Percentiles rank a stretch among this genome's conserved stretches.
Evolutionary conservation across 1,284 basidiomycete genomes (phyloP).

Genomic region (Irpex sp.): DNA sequence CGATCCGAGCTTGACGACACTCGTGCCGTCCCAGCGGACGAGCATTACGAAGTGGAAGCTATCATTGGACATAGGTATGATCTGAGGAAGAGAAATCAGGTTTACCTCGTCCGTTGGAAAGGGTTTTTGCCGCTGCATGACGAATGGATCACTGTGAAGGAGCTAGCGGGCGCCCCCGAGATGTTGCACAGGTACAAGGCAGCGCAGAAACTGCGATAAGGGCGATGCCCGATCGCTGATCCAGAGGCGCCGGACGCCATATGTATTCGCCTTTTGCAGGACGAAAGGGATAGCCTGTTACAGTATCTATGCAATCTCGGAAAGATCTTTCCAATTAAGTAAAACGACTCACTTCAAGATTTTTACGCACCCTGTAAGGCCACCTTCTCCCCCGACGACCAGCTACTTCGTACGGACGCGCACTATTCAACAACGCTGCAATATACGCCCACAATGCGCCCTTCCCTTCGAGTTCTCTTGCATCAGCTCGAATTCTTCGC

Average conservation of each 20-base stretch:
- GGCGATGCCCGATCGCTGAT: too few relatives aligned
- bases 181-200: not conserved
- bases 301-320: too few relatives aligned
- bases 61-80: constrained; percentile 22
- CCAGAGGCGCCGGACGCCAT: too few relatives aligned
- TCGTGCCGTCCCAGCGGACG: constrained; percentile 1
- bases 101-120: constrained; percentile 28
- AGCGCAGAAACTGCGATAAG: too few relatives aligned
- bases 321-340: too few relatives aligned
- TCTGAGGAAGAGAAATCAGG: constrained; percentile 3
- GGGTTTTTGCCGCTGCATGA: constrained; percentile 24
- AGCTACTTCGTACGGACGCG: not conserved
- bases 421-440: not conserved
- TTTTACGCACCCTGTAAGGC: not conserved
- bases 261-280: too few relatives aligned
- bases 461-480: not conserved
- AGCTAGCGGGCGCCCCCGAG: constrained; percentile 4
- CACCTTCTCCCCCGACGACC: not conserved
- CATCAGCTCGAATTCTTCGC: not conserved
- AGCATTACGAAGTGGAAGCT: constrained; percentile 28
- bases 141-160: not conserved
- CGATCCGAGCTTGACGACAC: not conserved
- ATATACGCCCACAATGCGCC: not conserved
- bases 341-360: too few relatives aligned
- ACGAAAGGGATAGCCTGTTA: too few relatives aligned